phyloP scores from a whole-genome alignment of 2,329 filamentous ascomycete species.

The Aurifilum marmelostoma region DNA sequence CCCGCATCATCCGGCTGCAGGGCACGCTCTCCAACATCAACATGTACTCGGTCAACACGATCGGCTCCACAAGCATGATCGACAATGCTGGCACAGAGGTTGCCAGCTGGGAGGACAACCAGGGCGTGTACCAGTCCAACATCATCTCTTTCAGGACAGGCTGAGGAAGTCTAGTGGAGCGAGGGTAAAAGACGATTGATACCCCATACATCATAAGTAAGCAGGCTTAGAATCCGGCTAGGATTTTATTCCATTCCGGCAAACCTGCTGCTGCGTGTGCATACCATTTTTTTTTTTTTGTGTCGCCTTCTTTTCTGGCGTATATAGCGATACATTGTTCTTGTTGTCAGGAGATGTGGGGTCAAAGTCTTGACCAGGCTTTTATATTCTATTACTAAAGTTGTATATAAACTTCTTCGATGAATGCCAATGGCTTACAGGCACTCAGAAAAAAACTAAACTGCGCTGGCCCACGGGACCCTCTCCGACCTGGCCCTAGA shows the following conservation, averaged over 20 bases:
- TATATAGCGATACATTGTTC: background rate
- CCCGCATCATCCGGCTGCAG: conserved; percentile 44
- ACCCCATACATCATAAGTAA: background rate
- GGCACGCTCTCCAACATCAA: conserved; percentile 38
- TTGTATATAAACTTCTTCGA: background rate
- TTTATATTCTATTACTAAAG: background rate
- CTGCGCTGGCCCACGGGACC: background rate
- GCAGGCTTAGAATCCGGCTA: background rate
- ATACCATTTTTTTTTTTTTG: background rate
- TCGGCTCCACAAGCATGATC: conserved; percentile 47
- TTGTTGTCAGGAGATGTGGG: background rate
- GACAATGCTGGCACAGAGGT: conserved; percentile 41
- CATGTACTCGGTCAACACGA: conserved; percentile 51
- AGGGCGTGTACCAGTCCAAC: conserved; percentile 44
- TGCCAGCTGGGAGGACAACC: conserved; percentile 43
- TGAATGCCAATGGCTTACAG: background rate
- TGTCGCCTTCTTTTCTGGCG: background rate
- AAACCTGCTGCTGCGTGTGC: background rate
- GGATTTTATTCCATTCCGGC: background rate
- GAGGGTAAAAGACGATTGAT: no score
- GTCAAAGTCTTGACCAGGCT: background rate
- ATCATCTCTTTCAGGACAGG: conserved; percentile 41
- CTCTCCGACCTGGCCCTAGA: no score
- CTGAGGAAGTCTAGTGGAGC: no score
- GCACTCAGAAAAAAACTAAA: background rate